Percentiles rank a stretch among this genome's conserved stretches.
phyloP scores from a whole-genome alignment of 202 grass and related monocot genomes.

The Cymbopogon flexuosus region DNA sequence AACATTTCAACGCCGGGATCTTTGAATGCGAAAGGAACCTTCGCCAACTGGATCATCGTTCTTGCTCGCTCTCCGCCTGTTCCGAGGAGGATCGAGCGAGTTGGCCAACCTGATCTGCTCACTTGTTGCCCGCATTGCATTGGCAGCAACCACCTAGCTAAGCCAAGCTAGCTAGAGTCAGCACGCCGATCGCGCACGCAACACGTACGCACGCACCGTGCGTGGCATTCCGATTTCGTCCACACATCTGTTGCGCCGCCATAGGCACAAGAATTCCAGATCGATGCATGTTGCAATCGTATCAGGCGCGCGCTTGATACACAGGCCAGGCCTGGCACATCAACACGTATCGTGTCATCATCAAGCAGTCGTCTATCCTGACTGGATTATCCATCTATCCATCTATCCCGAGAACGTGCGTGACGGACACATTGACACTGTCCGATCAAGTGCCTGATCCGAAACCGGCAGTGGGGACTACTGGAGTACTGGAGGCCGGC shows the following conservation, averaged over 20 bases:
- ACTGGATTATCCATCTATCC: not conserved
- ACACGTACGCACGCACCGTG: not conserved
- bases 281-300: too few species aligned
- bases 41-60: not conserved
- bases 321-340: too few species aligned
- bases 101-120: not conserved
- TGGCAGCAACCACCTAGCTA: not conserved
- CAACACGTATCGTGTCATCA: too few species aligned
- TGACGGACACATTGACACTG: not conserved
- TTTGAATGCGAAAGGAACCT: slow-evolving; percentile 7
- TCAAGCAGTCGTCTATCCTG: not conserved
- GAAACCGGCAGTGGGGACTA: not conserved
- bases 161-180: too few species aligned
- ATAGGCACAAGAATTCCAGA: too few species aligned
- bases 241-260: slow-evolving; percentile 1
- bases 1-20: slow-evolving; percentile 24
- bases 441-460: not conserved
- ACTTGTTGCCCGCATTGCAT: not conserved
- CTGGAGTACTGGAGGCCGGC: not conserved
- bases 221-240: not conserved
- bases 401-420: not conserved
- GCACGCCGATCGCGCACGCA: not conserved
- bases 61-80: too few species aligned
- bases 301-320: too few species aligned
- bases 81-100: too few species aligned